Evolutionary conservation across 345 rosid species (phyloP), one percentile per base, ranked within the genome.

Genomic region (Dipteronia sinensis): DNA sequence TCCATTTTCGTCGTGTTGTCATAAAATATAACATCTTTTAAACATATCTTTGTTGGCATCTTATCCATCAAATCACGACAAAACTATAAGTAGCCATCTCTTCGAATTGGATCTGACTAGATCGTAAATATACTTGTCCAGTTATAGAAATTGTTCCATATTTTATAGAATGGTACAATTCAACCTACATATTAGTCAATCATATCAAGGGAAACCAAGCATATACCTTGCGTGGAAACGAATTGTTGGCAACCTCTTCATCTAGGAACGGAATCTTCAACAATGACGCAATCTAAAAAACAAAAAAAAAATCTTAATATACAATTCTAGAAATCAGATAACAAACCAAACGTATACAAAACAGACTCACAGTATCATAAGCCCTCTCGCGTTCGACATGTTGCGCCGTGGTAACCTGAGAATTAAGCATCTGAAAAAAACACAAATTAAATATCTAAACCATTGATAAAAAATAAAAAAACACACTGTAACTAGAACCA

Each of bases 191-290:
- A 10, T 11, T 44, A 17, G 2, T 63, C 68, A 17, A 17, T 10
- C 31, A 63, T 44, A 46, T 25, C 44, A 74, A n/a, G 34, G 23
- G 34, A 53, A 63, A 62, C 61, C 20, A n/a, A 40, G 61, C 19
- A 0, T 79, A 71, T 81, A 94, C 97, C 93, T 95, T 96, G 51
- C 95, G 93, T 1, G 91, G 93, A 46, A 83, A 88, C 76, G 95
- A 86, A 78, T 78, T 89, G 82, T 85, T 92, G 8, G 94, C 82
- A 78, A 89, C 87, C 82, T 89, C 92, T 71, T 94, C 97, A 71
- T 92, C 97, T 3, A 94, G 85, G 76, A 86, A 91, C 0, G 97
- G 99, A 65, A 94, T 96, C 88, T 92, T 93, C 91, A 96, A 77
- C 82, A 91, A 81, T 0, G 97, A 91, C 2, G 98, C 99, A 64